Conservation (phyloP, 2,329 filamentous ascomycete genomes). For the Cephalotrichum gorgonifer region DNA sequence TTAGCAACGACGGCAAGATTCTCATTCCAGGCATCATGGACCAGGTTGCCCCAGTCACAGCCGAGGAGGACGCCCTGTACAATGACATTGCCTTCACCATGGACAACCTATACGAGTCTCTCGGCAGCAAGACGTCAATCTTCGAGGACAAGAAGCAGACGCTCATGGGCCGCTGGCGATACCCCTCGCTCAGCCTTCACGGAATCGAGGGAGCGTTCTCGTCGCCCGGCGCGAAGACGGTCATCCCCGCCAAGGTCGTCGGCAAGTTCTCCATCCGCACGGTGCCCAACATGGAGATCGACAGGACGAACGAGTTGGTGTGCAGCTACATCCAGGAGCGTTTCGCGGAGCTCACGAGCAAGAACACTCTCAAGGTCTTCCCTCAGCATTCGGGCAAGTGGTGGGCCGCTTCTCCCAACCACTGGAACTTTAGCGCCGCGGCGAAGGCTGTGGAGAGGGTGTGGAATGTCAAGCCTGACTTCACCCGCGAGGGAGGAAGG, state of each 20-base stretch:
- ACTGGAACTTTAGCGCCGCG: slow-evolving; percentile 97
- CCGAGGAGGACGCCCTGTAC: slow-evolving; percentile 83
- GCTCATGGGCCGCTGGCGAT: slow-evolving; percentile 93
- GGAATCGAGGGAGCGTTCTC: slow-evolving; percentile 93
- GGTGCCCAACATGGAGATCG: slow-evolving; percentile 93
- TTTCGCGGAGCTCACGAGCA: slow-evolving; percentile 79
- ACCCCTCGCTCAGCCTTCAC: slow-evolving; percentile 87
- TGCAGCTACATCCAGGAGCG: slow-evolving; percentile 73
- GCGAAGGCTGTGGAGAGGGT: slow-evolving; percentile 94
- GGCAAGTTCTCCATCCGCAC: slow-evolving; percentile 98
- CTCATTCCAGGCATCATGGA: slow-evolving; percentile 89
- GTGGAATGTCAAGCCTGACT: slow-evolving; percentile 86
- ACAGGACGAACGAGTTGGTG: slow-evolving; percentile 76
- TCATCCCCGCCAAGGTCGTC: slow-evolving; percentile 94
- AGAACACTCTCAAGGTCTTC: slow-evolving; percentile 78
- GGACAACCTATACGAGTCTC: slow-evolving; percentile 84
- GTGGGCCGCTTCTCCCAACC: slow-evolving; percentile 96
- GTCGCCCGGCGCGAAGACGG: slow-evolving; percentile 88
- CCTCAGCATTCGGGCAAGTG: slow-evolving; percentile 91
- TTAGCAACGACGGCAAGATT: slow-evolving; percentile 87
- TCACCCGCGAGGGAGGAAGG: slow-evolving; percentile 92
- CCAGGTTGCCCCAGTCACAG: slow-evolving; percentile 79
- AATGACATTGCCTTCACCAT: slow-evolving; percentile 88
- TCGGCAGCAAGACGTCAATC: slow-evolving; percentile 83
- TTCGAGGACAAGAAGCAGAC: slow-evolving; percentile 82